Base-by-base conservation (phyloP, 148 eudicot species). In the Cornus kousa region DNA sequence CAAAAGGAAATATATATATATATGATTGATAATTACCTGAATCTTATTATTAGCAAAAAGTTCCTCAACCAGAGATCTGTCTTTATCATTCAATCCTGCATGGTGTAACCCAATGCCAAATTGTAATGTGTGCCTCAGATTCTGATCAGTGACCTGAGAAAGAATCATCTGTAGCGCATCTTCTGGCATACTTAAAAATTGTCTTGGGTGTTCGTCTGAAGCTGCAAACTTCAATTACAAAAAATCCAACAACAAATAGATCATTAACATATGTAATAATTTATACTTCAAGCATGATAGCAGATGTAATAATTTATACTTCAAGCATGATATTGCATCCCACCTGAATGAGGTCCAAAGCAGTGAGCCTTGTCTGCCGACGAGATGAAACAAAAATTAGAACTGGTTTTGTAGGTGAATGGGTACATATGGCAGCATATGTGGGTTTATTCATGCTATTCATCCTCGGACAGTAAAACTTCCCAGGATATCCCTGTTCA, bases 371-470 rank as follows among this genome's bases (percentile, higher is more conserved):
- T 39, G 99, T 96, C 79, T 96, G 99, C 70, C 99, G 94, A 67
- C 99, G 94, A 32, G 99, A 96, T 28, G 99, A 96, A 81, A 96
- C 99, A 88, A 96, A 96, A 67, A 96, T 87, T 65, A 96, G 93
- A 81, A 96, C 98, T 50, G 99, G 99, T 80, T 96, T 96, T 85
- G 98, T 90, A 65, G 99, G 99, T 74, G 99, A 93, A 89, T 96
- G 99, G 46, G 93, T 87, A 74, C 92, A 86, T 86, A 95, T 93
- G 77, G 99, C 97, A 74, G 99, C 99, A 92, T 93, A 96, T 2
- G 99, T 86, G 79, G 99, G 99, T 78, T 96, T 96, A 67, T 96
- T 96, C 99, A 96, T 96, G 91, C 99, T 96, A 83, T 91, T 92
- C 99, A 96, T 96, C 81, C 99, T 92, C 62, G 98, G 99, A 81